A percentile compares a stretch with the other conserved stretches of the same genome.
phyloP scores from a whole-genome alignment of 495 filamentous ascomycete species.

The Emericellopsis terricola region DNA sequence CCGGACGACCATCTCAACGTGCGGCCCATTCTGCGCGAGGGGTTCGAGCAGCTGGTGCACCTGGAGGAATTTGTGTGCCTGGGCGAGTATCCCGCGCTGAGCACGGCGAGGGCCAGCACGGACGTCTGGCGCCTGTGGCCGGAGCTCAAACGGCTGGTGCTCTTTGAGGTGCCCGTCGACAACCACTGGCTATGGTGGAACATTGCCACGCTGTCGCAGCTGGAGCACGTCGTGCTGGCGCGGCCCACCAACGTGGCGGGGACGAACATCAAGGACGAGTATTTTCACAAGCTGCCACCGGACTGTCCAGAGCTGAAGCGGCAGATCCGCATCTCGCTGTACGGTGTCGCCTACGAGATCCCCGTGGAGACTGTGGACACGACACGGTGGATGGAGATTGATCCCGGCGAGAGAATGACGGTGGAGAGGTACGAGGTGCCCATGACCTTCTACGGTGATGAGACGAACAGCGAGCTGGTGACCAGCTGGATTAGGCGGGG shows the following conservation, averaged over 20 bases:
- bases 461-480: constrained; percentile 12
- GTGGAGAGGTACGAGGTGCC: constrained; percentile 6
- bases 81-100: constrained; percentile 5
- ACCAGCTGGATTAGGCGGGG: constrained; percentile 11
- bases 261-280: constrained; percentile 6
- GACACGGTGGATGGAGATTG: constrained; percentile 1
- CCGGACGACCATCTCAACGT: constrained; percentile 7
- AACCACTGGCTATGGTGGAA: constrained; percentile 9
- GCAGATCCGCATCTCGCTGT: constrained; percentile 4
- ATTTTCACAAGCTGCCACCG: constrained; percentile 3
- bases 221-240: constrained; percentile 18
- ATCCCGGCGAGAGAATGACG: constrained; percentile 3
- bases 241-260: constrained; percentile 10
- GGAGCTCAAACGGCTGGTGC: constrained; percentile 11
- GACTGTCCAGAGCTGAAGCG: constrained; percentile 1
- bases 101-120: constrained; percentile 7
- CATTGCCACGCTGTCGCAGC: constrained; percentile 9
- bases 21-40: constrained; percentile 9
- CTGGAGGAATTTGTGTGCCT: constrained; percentile 16
- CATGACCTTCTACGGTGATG: constrained; percentile 7
- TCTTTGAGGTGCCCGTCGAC: constrained; percentile 14
- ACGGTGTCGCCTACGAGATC: constrained; percentile 4
- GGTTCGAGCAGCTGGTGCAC: constrained; percentile 10
- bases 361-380: not conserved
- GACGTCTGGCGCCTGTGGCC: constrained; percentile 16